phyloP scores from a whole-genome alignment of 2,329 filamentous ascomycete species.

The Pestalotiopsis sp. region DNA sequence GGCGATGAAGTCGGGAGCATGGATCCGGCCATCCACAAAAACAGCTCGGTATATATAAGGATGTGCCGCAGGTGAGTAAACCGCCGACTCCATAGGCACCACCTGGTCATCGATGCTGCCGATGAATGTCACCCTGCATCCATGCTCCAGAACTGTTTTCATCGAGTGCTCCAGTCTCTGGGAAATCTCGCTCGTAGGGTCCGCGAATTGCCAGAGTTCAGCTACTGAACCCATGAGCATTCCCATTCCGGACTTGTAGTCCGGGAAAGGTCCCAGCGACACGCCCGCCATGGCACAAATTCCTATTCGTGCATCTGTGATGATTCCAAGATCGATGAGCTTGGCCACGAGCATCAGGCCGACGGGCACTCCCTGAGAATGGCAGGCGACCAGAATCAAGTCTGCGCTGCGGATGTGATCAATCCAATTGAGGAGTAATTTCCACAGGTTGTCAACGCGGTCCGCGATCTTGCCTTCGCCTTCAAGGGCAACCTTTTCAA shows the following conservation, averaged over 20 bases:
- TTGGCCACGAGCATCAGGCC: conserved; percentile 91
- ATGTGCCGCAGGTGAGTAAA: conserved; percentile 83
- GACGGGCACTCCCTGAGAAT: conserved; percentile 95
- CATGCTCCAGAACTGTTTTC: conserved; percentile 73
- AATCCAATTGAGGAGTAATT: conserved; percentile 91
- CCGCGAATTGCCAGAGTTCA: conserved; percentile 92
- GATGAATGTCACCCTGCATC: conserved; percentile 82
- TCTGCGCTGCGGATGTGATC: conserved; percentile 87
- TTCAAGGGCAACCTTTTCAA: conserved; percentile 93
- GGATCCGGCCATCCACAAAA: conserved; percentile 90
- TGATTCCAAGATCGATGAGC: conserved; percentile 85
- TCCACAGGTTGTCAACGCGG: conserved; percentile 91
- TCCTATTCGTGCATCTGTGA: conserved; percentile 76
- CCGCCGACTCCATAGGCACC: conserved; percentile 90
- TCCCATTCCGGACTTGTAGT: conserved; percentile 85
- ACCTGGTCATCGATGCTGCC: conserved; percentile 97
- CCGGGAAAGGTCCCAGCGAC: conserved; percentile 87
- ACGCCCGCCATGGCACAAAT: conserved; percentile 89
- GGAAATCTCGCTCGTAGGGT: conserved; percentile 79
- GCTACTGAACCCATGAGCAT: conserved; percentile 89
- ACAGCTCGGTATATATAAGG: conserved; percentile 95
- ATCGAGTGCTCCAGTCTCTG: conserved; percentile 79
- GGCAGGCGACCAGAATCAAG: conserved; percentile 88
- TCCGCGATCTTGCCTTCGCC: conserved; percentile 92
- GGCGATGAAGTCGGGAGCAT: conserved; percentile 91